Evolutionary conservation across 108 stramenopile species (phyloP).

Genomic region (Skeletonema tropicum): DNA sequence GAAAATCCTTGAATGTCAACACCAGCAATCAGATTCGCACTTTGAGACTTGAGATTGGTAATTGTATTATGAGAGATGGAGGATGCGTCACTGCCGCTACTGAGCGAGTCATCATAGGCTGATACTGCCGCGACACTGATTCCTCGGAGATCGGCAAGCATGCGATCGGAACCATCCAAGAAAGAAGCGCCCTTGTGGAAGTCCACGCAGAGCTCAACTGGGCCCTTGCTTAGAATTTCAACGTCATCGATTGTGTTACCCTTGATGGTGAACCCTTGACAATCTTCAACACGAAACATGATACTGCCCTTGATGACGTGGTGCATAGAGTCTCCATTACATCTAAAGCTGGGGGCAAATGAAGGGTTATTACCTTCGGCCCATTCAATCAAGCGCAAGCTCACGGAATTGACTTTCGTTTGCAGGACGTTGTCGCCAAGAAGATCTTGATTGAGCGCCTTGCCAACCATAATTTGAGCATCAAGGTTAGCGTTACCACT

Average conservation of each 20-base stretch:
- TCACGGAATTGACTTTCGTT: conserved; percentile 5
- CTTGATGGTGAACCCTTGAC: conserved; percentile 5
- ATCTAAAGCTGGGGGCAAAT: conserved; percentile 7
- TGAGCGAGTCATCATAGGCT: not conserved
- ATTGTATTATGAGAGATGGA: conserved; percentile 4
- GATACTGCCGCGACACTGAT: conserved; percentile 17
- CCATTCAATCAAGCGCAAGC: not conserved
- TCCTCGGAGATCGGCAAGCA: conserved; percentile 11
- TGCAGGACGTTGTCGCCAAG: conserved; percentile 3
- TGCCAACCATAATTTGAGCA: conserved; percentile 17
- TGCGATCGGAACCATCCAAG: not conserved
- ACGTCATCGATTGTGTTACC: conserved; percentile 22
- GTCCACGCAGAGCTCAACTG: not conserved
- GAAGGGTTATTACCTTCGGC: not conserved
- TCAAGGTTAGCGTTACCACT: conserved; percentile 14
- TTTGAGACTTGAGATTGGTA: not conserved
- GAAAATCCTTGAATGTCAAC: conserved; percentile 19
- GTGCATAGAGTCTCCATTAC: conserved; percentile 22
- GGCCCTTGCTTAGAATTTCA: conserved; percentile 7
- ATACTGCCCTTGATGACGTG: conserved; percentile 14
- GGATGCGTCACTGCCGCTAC: not conserved
- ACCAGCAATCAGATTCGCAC: conserved; percentile 5
- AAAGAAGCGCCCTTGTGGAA: not conserved
- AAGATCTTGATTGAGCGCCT: not conserved
- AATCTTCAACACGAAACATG: conserved; percentile 21